Evolutionary conservation across 768 basidiomycete genomes (phyloP), one percentile per base, ranked within the genome.

Genomic region (Boletus bicolor): DNA sequence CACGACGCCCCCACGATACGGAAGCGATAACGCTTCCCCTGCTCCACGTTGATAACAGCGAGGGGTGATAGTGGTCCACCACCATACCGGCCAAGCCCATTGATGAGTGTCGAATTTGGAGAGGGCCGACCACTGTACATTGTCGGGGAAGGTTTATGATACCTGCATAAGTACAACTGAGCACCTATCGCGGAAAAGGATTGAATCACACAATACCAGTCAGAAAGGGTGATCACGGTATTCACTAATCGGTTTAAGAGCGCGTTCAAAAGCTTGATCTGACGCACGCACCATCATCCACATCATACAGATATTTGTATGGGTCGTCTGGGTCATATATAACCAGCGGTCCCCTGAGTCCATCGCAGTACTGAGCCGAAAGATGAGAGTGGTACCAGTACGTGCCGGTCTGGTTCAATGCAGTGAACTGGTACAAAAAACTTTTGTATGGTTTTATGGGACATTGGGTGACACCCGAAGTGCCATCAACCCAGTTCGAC

Each of bases 401-500:
- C 14, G 67, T 68, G 10, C 67, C 67, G 0, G 69, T 59, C 51
- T 74, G 70, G 17, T 58, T 38, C 3, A 11, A n/a, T 9, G 60
- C 53, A 14, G 54, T 57, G 11, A 72, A 68, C 9, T 59, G 55
- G 36, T 72, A 59, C 36, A 64, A 52, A 45, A 68, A 72, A 9
- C 49, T 53, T 10, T 15, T 35, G 28, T 59, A 38, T 14, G 63
- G 56, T 21, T 44, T 57, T 37, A 69, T 64, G n/a, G 72, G 72
- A 38, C 72, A 73, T 46, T 68, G 71, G 14, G 73, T 67, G 11
- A 78, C 67, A 21, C 68, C 70, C 4, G 68, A 65, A 1, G 70
- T 57, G 9, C 82, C 82, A 52, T 83, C 82, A 1, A 72, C 77
- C 66, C 70, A 78, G 53, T 73, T 78, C 6, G 77, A 75, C 4